phyloP scores from a whole-genome alignment of 2,329 filamentous ascomycete species.

The Penicillium sp. region DNA sequence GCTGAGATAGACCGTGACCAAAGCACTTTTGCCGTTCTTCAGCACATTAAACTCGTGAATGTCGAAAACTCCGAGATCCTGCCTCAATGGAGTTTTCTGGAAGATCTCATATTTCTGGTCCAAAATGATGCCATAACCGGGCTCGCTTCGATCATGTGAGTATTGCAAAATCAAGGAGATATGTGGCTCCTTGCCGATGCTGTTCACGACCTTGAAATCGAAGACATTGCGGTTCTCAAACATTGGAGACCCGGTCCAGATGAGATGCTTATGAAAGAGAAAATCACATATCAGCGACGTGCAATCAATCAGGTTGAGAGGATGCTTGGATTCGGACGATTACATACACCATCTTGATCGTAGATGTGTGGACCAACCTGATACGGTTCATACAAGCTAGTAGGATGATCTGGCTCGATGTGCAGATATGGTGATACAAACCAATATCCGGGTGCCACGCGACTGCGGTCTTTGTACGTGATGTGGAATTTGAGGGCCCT shows the following conservation, averaged over 20 bases:
- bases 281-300: no score
- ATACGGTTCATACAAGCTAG: conserved; percentile 31
- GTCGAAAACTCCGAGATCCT: conserved; percentile 25
- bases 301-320: no score
- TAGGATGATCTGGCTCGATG: conserved; percentile 22
- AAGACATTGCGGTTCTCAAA: conserved; percentile 44
- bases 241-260: conserved; percentile 43
- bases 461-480: conserved; percentile 21
- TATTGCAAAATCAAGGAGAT: conserved; percentile 40
- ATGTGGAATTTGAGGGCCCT: conserved; percentile 25
- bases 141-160: conserved; percentile 30
- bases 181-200: conserved; percentile 39
- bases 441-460: conserved; percentile 41
- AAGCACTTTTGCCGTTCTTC: conserved; percentile 26
- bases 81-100: conserved; percentile 30
- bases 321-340: not conserved
- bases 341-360: conserved; percentile 41
- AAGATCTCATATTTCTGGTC: conserved; percentile 42
- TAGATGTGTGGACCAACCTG: conserved; percentile 48
- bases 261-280: conserved; percentile 29
- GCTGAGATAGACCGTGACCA: conserved; percentile 20
- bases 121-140: conserved; percentile 44
- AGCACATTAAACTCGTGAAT: conserved; percentile 37
- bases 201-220: conserved; percentile 39
- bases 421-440: conserved; percentile 44